phyloP scores from a whole-genome alignment of 2,329 filamentous ascomycete genomes.

The Fusarium xyrophilum region DNA sequence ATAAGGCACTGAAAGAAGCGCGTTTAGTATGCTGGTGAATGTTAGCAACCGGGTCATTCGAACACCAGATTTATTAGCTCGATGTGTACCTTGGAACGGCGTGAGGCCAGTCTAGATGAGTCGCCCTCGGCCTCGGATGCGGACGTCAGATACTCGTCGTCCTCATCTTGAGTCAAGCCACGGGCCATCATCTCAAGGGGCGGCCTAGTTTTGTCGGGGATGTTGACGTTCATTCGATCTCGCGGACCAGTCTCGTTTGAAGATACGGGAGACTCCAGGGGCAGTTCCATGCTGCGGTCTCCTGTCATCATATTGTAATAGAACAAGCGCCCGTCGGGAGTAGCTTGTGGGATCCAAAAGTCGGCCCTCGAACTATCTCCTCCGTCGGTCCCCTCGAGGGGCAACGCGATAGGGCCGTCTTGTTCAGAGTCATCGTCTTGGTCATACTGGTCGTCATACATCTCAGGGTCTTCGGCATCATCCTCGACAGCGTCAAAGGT shows the following conservation, averaged over 20 bases:
- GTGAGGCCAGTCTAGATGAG: constrained; percentile 70
- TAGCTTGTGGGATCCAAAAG: constrained; percentile 98
- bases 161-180: constrained; percentile 81
- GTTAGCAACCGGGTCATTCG: constrained; percentile 16
- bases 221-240: constrained; percentile 85
- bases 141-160: constrained; percentile 86
- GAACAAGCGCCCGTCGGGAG: constrained; percentile 88
- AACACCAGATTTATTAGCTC: neutral
- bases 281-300: constrained; percentile 92
- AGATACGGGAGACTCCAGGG: constrained; percentile 86
- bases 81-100: constrained; percentile 69
- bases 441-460: constrained; percentile 72
- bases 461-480: constrained; percentile 68
- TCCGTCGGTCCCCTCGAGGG: constrained; percentile 70
- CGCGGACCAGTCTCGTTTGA: constrained; percentile 82
- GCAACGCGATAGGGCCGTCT: constrained; percentile 66
- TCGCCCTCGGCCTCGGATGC: constrained; percentile 85
- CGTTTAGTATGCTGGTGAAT: constrained; percentile 63
- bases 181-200: constrained; percentile 91
- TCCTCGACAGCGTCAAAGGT: constrained; percentile 64
- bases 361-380: constrained; percentile 82
- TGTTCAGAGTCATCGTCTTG: constrained; percentile 70
- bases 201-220: constrained; percentile 88
- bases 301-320: constrained; percentile 99
- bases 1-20: constrained; percentile 75